These are phyloP conservation scores for Jackrogersella multiformis DNA, from an alignment of 495 filamentous ascomycete species.

Conservation along the genomic window DNA sequence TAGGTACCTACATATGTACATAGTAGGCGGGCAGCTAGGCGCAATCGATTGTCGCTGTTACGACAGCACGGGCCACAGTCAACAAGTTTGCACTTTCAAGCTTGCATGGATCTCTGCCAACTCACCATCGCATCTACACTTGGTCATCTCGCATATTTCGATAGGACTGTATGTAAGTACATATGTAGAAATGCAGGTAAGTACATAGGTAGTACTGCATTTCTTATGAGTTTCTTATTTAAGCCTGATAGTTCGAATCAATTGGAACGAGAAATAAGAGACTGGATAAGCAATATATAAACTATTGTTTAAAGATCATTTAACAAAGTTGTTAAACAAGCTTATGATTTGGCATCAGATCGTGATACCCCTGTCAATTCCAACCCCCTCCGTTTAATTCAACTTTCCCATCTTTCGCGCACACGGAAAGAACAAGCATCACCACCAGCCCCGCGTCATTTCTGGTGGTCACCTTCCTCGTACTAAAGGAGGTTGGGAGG, in stretches of 20 bases:
- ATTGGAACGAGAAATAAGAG: constrained; percentile 8
- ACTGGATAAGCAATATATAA: background rate
- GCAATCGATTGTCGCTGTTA: constrained; percentile 37
- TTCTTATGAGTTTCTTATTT: constrained; percentile 12
- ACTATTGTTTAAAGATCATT: constrained; percentile 2
- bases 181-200: too few relatives aligned
- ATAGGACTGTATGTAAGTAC: constrained; percentile 8
- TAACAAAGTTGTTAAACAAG: background rate
- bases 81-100: constrained; percentile 22
- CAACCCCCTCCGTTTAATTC: constrained; percentile 46
- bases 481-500: constrained; percentile 45
- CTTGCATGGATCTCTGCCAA: constrained; percentile 31
- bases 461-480: constrained; percentile 34
- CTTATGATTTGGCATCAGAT: constrained; percentile 30
- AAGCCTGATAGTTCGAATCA: constrained; percentile 23
- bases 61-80: constrained; percentile 31
- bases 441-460: constrained; percentile 49
- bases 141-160: constrained; percentile 34
- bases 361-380: constrained; percentile 37
- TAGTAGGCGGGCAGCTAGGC: too few relatives aligned
- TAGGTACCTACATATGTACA: too few relatives aligned
- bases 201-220: too few relatives aligned
- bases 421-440: constrained; percentile 21
- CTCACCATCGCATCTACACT: constrained; percentile 37
- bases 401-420: constrained; percentile 19